Evolutionary conservation across 306 rosid species (phyloP).

Genomic region (Gastrolobium bilobum): DNA sequence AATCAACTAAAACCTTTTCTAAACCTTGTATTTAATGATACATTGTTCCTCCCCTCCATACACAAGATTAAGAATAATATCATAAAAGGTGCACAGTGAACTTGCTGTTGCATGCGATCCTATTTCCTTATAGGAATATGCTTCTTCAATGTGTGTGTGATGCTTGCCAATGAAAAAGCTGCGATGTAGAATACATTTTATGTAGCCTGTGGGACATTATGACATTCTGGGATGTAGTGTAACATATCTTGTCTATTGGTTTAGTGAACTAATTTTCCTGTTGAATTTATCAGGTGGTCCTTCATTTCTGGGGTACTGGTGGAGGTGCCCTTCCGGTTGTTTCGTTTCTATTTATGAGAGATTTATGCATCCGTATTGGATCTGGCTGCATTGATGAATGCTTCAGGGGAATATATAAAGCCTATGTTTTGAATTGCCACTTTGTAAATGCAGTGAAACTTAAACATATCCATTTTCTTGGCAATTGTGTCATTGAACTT

Average conservation of each 20-base stretch:
- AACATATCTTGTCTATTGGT: slow-evolving; percentile 26
- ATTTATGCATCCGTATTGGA: slow-evolving; percentile 83
- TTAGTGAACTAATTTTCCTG: slow-evolving; percentile 40
- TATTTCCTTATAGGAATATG: slow-evolving; percentile 25
- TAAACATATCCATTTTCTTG: slow-evolving; percentile 84
- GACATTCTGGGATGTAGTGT: slow-evolving; percentile 34
- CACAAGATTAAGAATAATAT: slow-evolving; percentile 21
- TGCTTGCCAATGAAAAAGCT: slow-evolving; percentile 28
- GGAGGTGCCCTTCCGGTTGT: slow-evolving; percentile 91
- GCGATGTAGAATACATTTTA: not conserved
- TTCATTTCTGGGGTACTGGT: slow-evolving; percentile 97
- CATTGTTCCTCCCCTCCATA: slow-evolving; percentile 2
- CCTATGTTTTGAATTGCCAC: slow-evolving; percentile 91
- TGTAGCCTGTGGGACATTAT: slow-evolving; percentile 19
- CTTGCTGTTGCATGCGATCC: slow-evolving; percentile 17
- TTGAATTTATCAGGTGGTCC: slow-evolving; percentile 71
- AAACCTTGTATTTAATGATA: slow-evolving; percentile 7
- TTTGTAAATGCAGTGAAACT: slow-evolving; percentile 86
- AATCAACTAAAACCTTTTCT: slow-evolving; percentile 21
- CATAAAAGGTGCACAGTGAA: slow-evolving; percentile 1
- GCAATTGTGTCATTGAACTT: slow-evolving; percentile 84
- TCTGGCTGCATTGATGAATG: slow-evolving; percentile 92
- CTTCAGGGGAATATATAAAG: slow-evolving; percentile 93
- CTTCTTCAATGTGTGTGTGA: slow-evolving; percentile 32
- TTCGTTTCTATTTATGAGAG: slow-evolving; percentile 82